These are phyloP conservation scores for Lactarius pseudohatsudake DNA, from an alignment of 768 basidiomycete genomes.

Conservation along the genomic window DNA sequence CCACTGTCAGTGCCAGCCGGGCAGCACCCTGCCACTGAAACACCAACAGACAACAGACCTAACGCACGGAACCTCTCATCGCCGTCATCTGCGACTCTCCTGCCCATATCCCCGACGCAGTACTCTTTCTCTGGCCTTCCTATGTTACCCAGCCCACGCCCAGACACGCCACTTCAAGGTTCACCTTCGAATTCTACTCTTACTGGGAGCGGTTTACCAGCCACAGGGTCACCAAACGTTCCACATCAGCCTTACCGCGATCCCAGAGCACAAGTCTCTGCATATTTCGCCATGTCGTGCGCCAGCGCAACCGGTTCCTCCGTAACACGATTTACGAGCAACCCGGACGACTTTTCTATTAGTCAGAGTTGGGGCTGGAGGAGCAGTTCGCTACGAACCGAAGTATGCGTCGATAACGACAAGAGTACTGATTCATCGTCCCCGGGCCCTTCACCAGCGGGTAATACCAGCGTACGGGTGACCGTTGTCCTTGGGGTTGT, in stretches of 20 bases:
- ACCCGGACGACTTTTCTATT: conserved; percentile 81
- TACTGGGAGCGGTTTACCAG: conserved; percentile 36
- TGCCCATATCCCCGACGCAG: conserved; percentile 16
- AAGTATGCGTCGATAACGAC: conserved; percentile 43
- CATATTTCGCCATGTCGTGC: conserved; percentile 84
- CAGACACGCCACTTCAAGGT: conserved; percentile 24
- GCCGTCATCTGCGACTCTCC: conserved; percentile 2
- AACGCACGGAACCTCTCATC: conserved; percentile 17
- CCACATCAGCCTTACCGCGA: conserved; percentile 76
- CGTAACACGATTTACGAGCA: conserved; percentile 79
- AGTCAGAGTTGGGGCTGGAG: conserved; percentile 97
- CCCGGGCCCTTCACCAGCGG: not conserved
- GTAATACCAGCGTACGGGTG: conserved; percentile 65
- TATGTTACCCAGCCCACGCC: conserved; percentile 17
- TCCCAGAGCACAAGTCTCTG: conserved; percentile 64
- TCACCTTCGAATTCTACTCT: conserved; percentile 27
- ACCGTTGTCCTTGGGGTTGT: conserved; percentile 79
- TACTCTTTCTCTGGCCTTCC: conserved; percentile 28
- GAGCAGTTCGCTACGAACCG: conserved; percentile 51
- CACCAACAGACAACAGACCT: not conserved
- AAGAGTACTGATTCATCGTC: conserved; percentile 23
- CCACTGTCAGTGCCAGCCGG: conserved; percentile 55
- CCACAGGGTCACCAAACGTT: conserved; percentile 45
- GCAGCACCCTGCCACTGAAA: conserved; percentile 4
- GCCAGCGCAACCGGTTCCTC: conserved; percentile 78